Evolutionary conservation across 2,329 filamentous ascomycete species (phyloP), one percentile per base, ranked within the genome.

Genomic region (Fusarium euwallaceae): DNA sequence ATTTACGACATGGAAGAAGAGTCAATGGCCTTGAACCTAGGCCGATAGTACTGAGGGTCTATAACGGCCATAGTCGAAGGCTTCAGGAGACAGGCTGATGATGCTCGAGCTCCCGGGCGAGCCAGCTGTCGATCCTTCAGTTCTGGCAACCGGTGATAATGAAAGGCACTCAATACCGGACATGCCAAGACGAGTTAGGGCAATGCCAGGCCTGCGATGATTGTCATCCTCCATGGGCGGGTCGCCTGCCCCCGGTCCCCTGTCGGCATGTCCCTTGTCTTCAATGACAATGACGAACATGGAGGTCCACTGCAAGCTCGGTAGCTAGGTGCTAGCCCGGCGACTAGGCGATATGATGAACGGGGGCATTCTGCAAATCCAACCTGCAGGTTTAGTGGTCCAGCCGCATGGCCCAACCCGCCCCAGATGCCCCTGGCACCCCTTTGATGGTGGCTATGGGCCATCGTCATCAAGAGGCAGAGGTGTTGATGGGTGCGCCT

Each of bases 271-370:
- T 61, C 63, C 74, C 73, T 76, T 66, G 69, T 69, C 68, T 61
- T 60, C 72, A 66, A 69, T 69, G 69, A 67, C 69, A 78, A 78
- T 78, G 76, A 78, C 75, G 76, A 78, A 76, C 74, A 76, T 78
- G 72, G 67, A 74, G 73, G 73, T 67, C 76, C 73, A 77, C 74
- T 67, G 64, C 69, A 78, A 72, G 74, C 70, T 78, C 76, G 76
- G 76, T 78, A 78, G 76, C 77, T 78, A 75, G 63, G 72, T 70
- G 67, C 65, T 78, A 78, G 77, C 45, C 68, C 37, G 66, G 65
- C 48, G 51, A 64, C 64, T 68, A 69, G 67, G 59, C 74, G 71
- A 76, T 73, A 75, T 70, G 64, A 69, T 78, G 72, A 74, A 78
- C 68, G 70, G 72, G 72, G 76, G 37, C 69, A 73, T 69, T 61